phyloP scores from a whole-genome alignment of 2,329 filamentous ascomycete species.

The Aspergillus phoenicis region DNA sequence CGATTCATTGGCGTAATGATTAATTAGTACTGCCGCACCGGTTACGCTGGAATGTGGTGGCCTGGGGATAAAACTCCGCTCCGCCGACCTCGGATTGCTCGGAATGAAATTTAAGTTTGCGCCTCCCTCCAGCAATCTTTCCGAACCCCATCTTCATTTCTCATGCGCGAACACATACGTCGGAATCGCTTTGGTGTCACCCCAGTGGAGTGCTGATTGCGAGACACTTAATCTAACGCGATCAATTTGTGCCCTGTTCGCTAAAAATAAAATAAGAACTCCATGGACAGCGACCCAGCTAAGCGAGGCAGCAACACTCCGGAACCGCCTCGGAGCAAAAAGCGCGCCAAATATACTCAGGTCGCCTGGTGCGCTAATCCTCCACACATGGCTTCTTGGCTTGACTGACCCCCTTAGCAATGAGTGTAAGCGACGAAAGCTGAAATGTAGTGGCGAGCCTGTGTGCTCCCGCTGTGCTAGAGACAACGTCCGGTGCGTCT shows the following conservation, averaged over 20 bases:
- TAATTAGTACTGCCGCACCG: too few relatives aligned
- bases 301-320: constrained; percentile 13
- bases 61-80: not conserved
- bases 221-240: not conserved
- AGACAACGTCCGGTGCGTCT: constrained; percentile 66
- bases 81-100: constrained; percentile 6
- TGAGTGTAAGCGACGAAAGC: constrained; percentile 74
- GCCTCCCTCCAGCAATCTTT: not conserved
- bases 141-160: not conserved
- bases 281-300: constrained; percentile 12
- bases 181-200: not conserved
- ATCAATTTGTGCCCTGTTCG: not conserved
- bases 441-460: constrained; percentile 72
- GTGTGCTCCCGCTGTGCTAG: constrained; percentile 65
- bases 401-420: constrained; percentile 52
- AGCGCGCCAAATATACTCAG: constrained; percentile 41
- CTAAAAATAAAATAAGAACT: not conserved
- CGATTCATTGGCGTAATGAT: too few relatives aligned
- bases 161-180: not conserved
- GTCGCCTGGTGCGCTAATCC: constrained; percentile 34
- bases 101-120: not conserved
- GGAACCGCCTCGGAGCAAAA: constrained; percentile 29
- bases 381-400: not conserved
- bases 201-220: not conserved
- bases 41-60: too few relatives aligned